These are phyloP conservation scores for Lepidium didymum DNA, from an alignment of 345 rosid species.

Conservation along the genomic window DNA sequence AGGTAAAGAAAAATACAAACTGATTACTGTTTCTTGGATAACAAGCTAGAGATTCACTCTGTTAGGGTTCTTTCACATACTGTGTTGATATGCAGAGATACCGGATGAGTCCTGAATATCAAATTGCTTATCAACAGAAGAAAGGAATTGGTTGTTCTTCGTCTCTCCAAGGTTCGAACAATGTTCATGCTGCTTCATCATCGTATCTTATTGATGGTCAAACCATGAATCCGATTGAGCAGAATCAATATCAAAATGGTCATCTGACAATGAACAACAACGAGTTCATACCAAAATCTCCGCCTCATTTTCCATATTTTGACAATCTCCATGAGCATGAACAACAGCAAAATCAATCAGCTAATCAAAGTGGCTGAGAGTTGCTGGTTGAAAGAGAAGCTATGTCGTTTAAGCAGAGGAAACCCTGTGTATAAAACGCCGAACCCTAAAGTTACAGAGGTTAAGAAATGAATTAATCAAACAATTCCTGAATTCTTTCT, in stretches of 20 bases:
- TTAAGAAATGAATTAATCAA: too few relatives aligned
- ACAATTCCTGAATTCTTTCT: too few relatives aligned
- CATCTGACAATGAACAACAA: background rate
- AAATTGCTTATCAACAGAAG: background rate
- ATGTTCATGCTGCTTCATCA: background rate
- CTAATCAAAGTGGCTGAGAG: too few relatives aligned
- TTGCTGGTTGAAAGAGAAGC: too few relatives aligned
- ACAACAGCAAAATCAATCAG: background rate
- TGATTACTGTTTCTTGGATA: background rate
- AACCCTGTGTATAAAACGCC: too few relatives aligned
- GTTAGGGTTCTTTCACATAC: background rate
- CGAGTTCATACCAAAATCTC: background rate
- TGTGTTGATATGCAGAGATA: constrained; percentile 3
- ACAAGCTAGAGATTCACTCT: background rate
- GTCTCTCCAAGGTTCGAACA: background rate
- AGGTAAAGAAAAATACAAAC: background rate
- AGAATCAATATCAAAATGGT: background rate
- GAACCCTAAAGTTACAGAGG: too few relatives aligned
- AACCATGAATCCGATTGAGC: background rate
- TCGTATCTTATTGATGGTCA: background rate
- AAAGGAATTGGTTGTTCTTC: background rate
- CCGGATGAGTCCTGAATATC: background rate
- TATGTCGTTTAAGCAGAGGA: too few relatives aligned
- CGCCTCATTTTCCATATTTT: background rate
- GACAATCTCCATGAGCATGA: background rate